Base-by-base conservation (phyloP, 2,329 filamentous ascomycete genomes). In the Fusarium goolgardi region DNA sequence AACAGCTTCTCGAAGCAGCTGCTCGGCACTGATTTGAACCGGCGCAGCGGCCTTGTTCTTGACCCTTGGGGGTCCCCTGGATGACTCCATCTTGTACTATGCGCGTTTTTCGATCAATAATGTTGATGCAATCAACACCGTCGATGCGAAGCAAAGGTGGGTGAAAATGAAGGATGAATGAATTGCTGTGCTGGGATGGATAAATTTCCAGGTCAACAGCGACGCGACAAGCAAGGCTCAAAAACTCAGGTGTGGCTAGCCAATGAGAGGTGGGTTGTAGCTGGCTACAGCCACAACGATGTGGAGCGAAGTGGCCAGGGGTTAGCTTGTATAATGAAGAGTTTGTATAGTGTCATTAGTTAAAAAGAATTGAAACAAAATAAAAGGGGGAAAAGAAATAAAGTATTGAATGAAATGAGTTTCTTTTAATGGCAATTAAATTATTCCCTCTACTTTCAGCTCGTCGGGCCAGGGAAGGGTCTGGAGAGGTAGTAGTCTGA, bases 1-100 rank as follows among this genome's bases (percentile, higher is more conserved):
- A 69, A 98, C 96, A 69, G 96, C 96, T 84, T 99, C 96, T 73
- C 96, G 92, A 43, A 99, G 90, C 67, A 99, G 90, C 83, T 99
- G 96, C 81, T 99, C 96, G 71, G 96, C 96, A 71, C 92, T 96
- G 78, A 99, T 97, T 82, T 98, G 91, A 59, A 92, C 84, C 40
- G 91, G 93, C 82, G 95, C 95, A 2, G 96, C 87, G 70, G 92
- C 93, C 91, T 99, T 99, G 85, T 99, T 98, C 81, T 98, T 98
- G 85, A 99, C 96, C 87, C 94, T 86, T 15, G 96, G 95, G 60
- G 96, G 95, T 74, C 95, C 96, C 69, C 95, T 91, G 71, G 92
- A 90, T 59, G 91, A 88, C 85, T 98, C 95, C 94, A 98, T 97
- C 69, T 66, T 87, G 79, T 29, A n/a, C 44, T 64, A 59, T 51